Evolutionary conservation across 331 rosid species (phyloP).

Genomic region (Malus hybrid): DNA sequence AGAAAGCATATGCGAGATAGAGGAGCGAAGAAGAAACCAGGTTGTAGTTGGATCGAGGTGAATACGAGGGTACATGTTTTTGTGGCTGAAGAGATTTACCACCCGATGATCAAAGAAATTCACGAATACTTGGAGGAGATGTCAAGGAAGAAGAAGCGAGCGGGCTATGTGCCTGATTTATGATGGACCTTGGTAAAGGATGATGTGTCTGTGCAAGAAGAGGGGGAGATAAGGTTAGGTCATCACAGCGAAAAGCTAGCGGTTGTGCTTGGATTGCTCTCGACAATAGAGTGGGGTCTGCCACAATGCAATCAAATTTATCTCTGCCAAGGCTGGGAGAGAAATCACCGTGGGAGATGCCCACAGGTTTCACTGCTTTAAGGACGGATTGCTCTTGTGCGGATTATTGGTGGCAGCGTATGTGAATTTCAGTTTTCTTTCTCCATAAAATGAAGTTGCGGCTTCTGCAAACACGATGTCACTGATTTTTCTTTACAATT

Average conservation of each 20-base stretch:
- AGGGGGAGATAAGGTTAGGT: constrained; percentile 55
- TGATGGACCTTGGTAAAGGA: constrained; percentile 59
- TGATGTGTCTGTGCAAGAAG: constrained; percentile 41
- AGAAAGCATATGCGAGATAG: constrained; percentile 69
- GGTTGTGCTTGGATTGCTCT: constrained; percentile 63
- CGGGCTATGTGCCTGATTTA: constrained; percentile 64
- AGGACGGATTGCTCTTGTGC: constrained; percentile 73
- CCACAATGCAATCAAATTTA: constrained; percentile 72
- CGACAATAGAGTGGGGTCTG: constrained; percentile 70
- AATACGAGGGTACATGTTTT: constrained; percentile 52
- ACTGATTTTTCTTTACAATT: not conserved
- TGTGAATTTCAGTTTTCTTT: not conserved
- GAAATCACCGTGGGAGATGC: constrained; percentile 79
- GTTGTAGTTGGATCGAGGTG: constrained; percentile 93
- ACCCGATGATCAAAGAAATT: constrained; percentile 65
- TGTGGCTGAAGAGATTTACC: constrained; percentile 77
- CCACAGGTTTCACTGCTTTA: constrained; percentile 79
- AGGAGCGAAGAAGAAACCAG: constrained; percentile 85
- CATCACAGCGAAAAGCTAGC: constrained; percentile 85
- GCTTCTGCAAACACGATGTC: not conserved
- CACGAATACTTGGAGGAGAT: constrained; percentile 56
- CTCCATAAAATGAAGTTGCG: not conserved
- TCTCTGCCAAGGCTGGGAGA: constrained; percentile 54
- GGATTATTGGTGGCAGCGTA: constrained; percentile 61
- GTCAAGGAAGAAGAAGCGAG: constrained; percentile 50